Evolutionary conservation across 352 stramenopile species (phyloP).

Genomic region (Phytophthora vignae): DNA sequence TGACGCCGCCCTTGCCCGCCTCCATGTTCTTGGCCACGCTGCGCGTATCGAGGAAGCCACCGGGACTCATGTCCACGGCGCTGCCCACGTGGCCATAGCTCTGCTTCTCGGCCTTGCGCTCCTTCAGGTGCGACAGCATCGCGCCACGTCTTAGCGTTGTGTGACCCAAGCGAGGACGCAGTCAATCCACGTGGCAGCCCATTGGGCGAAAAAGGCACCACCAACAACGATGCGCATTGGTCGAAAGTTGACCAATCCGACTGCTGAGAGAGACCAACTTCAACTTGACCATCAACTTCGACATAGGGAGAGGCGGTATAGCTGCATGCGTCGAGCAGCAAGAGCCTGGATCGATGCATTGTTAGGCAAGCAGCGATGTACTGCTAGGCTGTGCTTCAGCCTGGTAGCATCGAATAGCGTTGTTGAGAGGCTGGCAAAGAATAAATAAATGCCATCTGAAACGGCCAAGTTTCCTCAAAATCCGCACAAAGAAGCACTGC

Average conservation of each 20-base stretch:
- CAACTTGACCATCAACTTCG: slow-evolving; percentile 15
- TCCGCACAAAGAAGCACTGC: slow-evolving; percentile 6
- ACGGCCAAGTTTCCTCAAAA: slow-evolving; percentile 10
- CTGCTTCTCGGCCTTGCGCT: slow-evolving; percentile 62
- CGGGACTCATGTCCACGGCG: slow-evolving; percentile 53
- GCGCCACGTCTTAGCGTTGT: slow-evolving; percentile 16
- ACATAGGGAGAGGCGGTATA: background rate
- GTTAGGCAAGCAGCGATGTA: too few species aligned
- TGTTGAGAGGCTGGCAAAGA: background rate
- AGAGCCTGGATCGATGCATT: too few species aligned
- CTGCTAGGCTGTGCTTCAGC: background rate
- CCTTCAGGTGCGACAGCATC: slow-evolving; percentile 53
- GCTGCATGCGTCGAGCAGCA: too few species aligned
- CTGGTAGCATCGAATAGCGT: background rate
- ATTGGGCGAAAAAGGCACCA: slow-evolving; percentile 12
- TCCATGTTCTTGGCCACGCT: slow-evolving; percentile 46
- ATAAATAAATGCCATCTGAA: slow-evolving; percentile 2
- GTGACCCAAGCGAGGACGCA: slow-evolving; percentile 2
- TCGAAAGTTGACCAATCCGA: slow-evolving; percentile 19
- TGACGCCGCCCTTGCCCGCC: slow-evolving; percentile 12
- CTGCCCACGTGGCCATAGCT: slow-evolving; percentile 58
- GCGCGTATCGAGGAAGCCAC: slow-evolving; percentile 39
- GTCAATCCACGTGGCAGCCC: background rate
- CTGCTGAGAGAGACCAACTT: slow-evolving; percentile 4
- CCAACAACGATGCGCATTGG: background rate